phyloP scores from a whole-genome alignment of 768 basidiomycete species.

The Baorangia bicolor region DNA sequence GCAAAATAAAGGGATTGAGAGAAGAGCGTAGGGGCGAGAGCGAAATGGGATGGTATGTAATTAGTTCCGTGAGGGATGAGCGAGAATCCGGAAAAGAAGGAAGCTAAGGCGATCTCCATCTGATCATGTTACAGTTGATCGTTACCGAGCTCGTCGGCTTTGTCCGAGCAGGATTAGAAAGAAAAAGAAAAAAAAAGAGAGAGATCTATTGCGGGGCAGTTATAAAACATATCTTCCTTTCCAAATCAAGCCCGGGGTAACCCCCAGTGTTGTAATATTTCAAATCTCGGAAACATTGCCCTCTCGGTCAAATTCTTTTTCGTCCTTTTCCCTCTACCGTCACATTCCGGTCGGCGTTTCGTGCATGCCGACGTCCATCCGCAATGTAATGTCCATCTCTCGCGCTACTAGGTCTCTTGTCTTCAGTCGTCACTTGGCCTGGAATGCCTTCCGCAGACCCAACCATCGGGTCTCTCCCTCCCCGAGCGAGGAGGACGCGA shows the following conservation, averaged over 20 bases:
- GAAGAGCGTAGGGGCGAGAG: constrained; percentile 38
- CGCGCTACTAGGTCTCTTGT: not conserved
- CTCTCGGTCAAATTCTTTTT: constrained; percentile 19
- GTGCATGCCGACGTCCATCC: constrained; percentile 38
- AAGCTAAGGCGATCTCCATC: constrained; percentile 29
- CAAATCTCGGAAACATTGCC: constrained; percentile 13
- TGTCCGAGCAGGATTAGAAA: too few relatives aligned
- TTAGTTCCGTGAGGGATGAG: constrained; percentile 44
- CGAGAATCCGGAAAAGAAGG: constrained; percentile 42
- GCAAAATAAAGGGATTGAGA: constrained; percentile 44
- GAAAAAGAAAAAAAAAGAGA: too few relatives aligned
- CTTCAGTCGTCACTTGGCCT: constrained; percentile 21
- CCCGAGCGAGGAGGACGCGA: constrained; percentile 65
- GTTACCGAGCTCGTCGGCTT: constrained; percentile 29
- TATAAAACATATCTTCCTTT: too few relatives aligned
- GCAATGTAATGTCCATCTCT: constrained; percentile 37
- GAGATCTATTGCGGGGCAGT: too few relatives aligned
- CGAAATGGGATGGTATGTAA: constrained; percentile 49
- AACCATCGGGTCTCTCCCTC: constrained; percentile 17
- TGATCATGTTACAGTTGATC: constrained; percentile 16
- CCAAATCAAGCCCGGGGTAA: constrained; percentile 20
- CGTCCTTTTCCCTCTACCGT: constrained; percentile 20
- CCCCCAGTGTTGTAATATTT: constrained; percentile 18
- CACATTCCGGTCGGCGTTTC: not conserved
- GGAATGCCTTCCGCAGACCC: constrained; percentile 27